A percentile compares a stretch with the other conserved stretches of the same genome.
Evolutionary conservation across 768 basidiomycete genomes (phyloP).

Genomic region (Calocera viscosa): DNA sequence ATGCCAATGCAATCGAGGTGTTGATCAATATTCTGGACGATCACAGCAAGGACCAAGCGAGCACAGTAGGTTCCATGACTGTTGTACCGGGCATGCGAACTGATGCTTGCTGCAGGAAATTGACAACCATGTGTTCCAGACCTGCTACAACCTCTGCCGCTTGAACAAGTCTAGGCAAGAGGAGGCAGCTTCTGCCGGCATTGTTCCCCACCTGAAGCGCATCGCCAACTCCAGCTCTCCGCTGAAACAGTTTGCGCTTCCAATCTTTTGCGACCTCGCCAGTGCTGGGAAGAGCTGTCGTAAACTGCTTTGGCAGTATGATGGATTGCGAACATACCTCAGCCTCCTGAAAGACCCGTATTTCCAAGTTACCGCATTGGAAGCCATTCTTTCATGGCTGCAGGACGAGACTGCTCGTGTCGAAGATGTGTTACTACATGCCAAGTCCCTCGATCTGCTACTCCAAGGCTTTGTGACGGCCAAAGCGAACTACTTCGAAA

Average conservation of each 20-base stretch:
- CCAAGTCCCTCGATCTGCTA: constrained; percentile 50
- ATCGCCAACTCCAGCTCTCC: constrained; percentile 83
- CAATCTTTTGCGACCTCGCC: constrained; percentile 91
- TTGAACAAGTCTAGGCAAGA: constrained; percentile 91
- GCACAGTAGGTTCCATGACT: constrained; percentile 41
- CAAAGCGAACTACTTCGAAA: constrained; percentile 85
- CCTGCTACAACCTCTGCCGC: constrained; percentile 90
- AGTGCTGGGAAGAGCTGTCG: constrained; percentile 90
- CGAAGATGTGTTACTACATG: constrained; percentile 72
- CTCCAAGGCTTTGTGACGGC: constrained; percentile 70
- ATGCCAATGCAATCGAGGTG: constrained; percentile 87
- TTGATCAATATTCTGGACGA: constrained; percentile 76
- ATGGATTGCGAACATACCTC: constrained; percentile 73
- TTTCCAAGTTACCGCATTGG: constrained; percentile 84
- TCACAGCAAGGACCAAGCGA: constrained; percentile 62
- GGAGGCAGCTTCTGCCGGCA: constrained; percentile 91
- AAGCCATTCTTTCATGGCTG: constrained; percentile 84
- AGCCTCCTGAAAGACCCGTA: constrained; percentile 71
- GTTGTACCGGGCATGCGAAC: background rate
- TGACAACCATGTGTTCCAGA: constrained; percentile 93
- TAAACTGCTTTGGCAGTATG: constrained; percentile 81
- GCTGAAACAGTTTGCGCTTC: constrained; percentile 91
- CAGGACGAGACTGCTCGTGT: constrained; percentile 92
- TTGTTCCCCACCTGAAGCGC: constrained; percentile 79
- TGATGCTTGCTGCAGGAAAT: constrained; percentile 56